Evolutionary conservation across 176 grass and related monocot species (phyloP).

Genomic region (Carex pumila): DNA sequence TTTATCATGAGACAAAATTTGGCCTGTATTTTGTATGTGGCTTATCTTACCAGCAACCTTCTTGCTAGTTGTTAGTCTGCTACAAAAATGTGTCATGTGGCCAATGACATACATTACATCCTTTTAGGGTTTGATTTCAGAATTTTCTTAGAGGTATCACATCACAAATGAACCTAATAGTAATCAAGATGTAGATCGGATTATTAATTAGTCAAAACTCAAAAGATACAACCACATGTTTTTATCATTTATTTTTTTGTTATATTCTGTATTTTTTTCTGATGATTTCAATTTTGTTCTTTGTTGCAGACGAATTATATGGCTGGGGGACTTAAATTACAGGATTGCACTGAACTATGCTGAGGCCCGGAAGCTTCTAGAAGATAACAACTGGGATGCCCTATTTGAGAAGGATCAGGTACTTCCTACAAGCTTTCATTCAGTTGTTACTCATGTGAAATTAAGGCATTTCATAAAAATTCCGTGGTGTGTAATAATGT

Average conservation of each 20-base stretch:
- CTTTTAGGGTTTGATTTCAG: neutral
- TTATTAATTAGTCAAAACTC: neutral
- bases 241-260: neutral
- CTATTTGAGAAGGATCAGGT: constrained; percentile 95
- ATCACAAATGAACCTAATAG: neutral
- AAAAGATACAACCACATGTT: neutral
- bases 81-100: neutral
- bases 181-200: neutral
- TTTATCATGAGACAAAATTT: neutral
- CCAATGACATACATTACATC: neutral
- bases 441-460: neutral
- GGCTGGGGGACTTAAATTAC: constrained; percentile 91
- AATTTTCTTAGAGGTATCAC: neutral
- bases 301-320: constrained; percentile 52
- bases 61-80: neutral
- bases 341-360: constrained; percentile 78
- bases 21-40: neutral
- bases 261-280: constrained; percentile 11
- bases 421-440: constrained; percentile 1
- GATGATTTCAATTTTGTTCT: neutral
- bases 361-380: constrained; percentile 67
- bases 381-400: constrained; percentile 70
- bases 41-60: neutral
- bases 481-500: neutral
- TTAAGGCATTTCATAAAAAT: constrained; percentile 9